These are phyloP conservation scores for Termitomyces sp. DNA, from an alignment of 768 basidiomycete species.

Conservation along the genomic window DNA sequence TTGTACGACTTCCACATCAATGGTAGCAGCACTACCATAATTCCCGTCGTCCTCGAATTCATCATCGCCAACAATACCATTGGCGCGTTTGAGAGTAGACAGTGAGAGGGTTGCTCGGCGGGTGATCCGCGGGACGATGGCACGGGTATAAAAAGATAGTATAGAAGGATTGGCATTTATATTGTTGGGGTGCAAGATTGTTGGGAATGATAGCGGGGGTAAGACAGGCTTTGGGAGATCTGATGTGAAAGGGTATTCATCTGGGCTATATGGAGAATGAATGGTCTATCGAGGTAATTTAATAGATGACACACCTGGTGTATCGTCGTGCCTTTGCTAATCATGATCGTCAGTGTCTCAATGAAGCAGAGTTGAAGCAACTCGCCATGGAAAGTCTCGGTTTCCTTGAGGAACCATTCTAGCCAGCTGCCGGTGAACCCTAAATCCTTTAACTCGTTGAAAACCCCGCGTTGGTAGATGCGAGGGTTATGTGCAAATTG, in stretches of 20 bases:
- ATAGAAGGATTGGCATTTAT: conserved; percentile 89
- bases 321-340: conserved; percentile 92
- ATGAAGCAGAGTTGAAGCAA: not conserved
- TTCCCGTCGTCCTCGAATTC: conserved; percentile 94
- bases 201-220: conserved; percentile 65
- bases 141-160: conserved; percentile 80
- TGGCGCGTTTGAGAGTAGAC: conserved; percentile 59
- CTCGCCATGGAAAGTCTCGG: conserved; percentile 91
- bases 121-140: conserved; percentile 90
- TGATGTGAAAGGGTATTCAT: conserved; percentile 93
- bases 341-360: conserved; percentile 2
- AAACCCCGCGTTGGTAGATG: conserved; percentile 80
- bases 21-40: conserved; percentile 91
- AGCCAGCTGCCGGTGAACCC: conserved; percentile 90
- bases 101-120: conserved; percentile 63
- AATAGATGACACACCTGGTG: conserved; percentile 60
- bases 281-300: not conserved
- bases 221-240: conserved; percentile 83
- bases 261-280: conserved; percentile 58
- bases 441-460: conserved; percentile 69
- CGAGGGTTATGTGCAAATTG: conserved; percentile 93
- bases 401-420: conserved; percentile 97
- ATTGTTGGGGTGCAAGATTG: conserved; percentile 72
- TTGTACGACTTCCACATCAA: conserved; percentile 96
- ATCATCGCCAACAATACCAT: conserved; percentile 61